These are phyloP conservation scores for Colletotrichum scovillei DNA, from an alignment of 2,329 filamentous ascomycete species.

Conservation along the genomic window DNA sequence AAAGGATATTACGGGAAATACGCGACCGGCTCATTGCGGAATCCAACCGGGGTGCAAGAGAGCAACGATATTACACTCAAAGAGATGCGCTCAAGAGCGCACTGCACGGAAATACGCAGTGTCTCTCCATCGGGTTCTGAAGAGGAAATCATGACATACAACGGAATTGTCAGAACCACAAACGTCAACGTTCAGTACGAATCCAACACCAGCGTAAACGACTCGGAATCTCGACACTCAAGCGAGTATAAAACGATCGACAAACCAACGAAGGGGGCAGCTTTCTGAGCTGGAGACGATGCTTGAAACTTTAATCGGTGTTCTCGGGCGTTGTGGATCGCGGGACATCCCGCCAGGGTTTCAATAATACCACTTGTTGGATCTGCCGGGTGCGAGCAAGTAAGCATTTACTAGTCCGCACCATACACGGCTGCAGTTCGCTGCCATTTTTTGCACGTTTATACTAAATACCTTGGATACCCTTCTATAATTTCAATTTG, in stretches of 20 bases:
- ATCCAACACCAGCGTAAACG: background rate
- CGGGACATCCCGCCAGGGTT: background rate
- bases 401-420: background rate
- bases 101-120: conserved; percentile 46
- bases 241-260: background rate
- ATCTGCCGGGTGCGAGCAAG: too few species aligned
- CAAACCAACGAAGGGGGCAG: background rate
- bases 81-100: background rate
- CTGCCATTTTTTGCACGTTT: too few species aligned
- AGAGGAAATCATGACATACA: conserved; percentile 52
- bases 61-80: background rate
- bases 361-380: background rate
- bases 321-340: background rate
- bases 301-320: background rate
- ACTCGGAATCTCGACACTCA: background rate
- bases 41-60: background rate
- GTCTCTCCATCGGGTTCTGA: conserved; percentile 47
- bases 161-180: conserved; percentile 50
- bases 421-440: too few species aligned
- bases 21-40: background rate
- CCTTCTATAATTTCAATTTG: background rate
- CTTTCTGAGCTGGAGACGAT: background rate
- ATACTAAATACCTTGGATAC: background rate
- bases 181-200: conserved; percentile 34
- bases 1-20: background rate